Conservation (phyloP, 192 early-diverging fungal genomes). For the Coemansia sp. region DNA sequence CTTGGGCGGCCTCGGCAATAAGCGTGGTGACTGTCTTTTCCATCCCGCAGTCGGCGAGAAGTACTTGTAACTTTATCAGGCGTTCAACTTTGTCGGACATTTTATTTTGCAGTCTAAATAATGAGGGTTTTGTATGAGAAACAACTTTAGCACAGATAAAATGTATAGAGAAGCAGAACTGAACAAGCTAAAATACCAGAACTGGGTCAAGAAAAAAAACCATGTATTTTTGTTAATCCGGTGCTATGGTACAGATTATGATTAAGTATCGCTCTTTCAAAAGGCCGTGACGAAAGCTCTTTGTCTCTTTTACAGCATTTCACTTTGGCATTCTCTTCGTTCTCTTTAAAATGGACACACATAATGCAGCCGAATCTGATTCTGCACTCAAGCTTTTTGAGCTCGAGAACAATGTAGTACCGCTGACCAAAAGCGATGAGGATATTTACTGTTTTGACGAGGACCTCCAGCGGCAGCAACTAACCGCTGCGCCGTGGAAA, state of each 20-base stretch:
- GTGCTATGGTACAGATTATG: no score
- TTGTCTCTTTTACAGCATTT: slow-evolving; percentile 5
- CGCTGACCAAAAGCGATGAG: slow-evolving; percentile 67
- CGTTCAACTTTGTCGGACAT: slow-evolving; percentile 15
- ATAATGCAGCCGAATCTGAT: slow-evolving; percentile 1
- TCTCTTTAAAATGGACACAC: slow-evolving; percentile 16
- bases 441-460: slow-evolving; percentile 80
- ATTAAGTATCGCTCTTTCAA: not conserved
- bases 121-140: no score
- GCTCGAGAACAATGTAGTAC: slow-evolving; percentile 73
- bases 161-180: not conserved
- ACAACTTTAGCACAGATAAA: not conserved
- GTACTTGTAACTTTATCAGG: slow-evolving; percentile 28
- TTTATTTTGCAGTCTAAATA: not conserved
- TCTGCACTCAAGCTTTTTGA: slow-evolving; percentile 50
- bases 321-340: slow-evolving; percentile 1
- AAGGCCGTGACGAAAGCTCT: not conserved
- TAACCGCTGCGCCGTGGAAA: slow-evolving; percentile 76
- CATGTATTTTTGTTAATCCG: slow-evolving; percentile 4
- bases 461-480: slow-evolving; percentile 61
- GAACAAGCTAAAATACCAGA: not conserved
- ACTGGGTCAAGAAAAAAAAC: not conserved
- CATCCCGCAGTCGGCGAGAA: slow-evolving; percentile 36
- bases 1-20: slow-evolving; percentile 36
- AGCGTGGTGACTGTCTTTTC: slow-evolving; percentile 26